A percentile compares a stretch with the other conserved stretches of the same genome.
Conservation (phyloP, 768 basidiomycete genomes). For the Termitomyces sp. region DNA sequence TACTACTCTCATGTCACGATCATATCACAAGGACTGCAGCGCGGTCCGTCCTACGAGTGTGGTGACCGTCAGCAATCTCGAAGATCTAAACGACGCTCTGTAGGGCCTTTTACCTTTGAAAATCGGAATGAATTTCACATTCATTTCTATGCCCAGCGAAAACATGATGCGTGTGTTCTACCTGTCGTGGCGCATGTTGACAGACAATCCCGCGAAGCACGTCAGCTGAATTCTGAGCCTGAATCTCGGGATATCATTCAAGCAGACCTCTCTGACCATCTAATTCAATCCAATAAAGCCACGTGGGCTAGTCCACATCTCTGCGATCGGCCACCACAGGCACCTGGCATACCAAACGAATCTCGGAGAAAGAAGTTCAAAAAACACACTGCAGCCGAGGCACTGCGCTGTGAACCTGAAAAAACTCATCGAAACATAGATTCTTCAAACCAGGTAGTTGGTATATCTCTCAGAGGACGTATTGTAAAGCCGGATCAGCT, state of each 20-base stretch:
- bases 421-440: neutral
- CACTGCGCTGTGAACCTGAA: neutral
- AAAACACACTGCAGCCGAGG: neutral
- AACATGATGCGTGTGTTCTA: neutral
- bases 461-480: neutral
- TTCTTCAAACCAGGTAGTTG: neutral
- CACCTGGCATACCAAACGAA: neutral
- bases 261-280: neutral
- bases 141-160: neutral
- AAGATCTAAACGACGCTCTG: neutral
- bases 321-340: neutral
- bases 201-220: neutral
- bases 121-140: too few relatives aligned
- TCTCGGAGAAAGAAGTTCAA: neutral
- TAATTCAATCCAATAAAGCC: neutral
- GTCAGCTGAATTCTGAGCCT: too few relatives aligned
- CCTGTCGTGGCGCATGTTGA: neutral
- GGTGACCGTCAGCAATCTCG: neutral
- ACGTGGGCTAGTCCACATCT: neutral
- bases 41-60: neutral
- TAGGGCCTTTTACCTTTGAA: neutral
- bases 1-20: neutral
- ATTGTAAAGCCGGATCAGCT: neutral
- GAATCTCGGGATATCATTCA: neutral
- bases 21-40: neutral